Evolutionary conservation across 805 yeast genomes (phyloP), one percentile per base, ranked within the genome.

Genomic region (Ogataea chonburiensis): DNA sequence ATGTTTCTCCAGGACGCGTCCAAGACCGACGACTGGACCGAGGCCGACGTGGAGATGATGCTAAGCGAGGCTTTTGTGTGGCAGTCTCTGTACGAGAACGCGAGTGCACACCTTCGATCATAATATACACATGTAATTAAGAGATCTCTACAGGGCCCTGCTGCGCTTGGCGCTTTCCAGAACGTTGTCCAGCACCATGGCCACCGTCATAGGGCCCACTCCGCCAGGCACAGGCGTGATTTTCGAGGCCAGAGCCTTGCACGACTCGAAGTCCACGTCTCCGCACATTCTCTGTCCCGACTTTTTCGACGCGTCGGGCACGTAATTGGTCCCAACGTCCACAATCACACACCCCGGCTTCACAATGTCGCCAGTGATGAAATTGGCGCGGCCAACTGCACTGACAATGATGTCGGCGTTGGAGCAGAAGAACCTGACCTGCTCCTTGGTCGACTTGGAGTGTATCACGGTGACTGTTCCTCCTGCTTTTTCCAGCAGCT

Each of bases 211-310:
- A 47, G 98, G 98, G 25, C 98, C 98, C 45, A 91, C 98, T 52
- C 98, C 98, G 58, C 98, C 98, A 20, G 98, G 98, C 38, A 91
- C 98, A 12, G 98, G 98, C 5, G 98, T 89, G 45, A 93, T 75
- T 50, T 72, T 75, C 9, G 80, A 65, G 3, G 89, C 93, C 36
- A 70, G 72, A 34, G 67, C 59, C 39, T 70, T 62, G 37, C 86
- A 89, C 19, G 79, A 66, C 37, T 69, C 83, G 54, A 71, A 91
- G 53, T 89, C 96, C 28, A 87, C 96, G 60, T 91, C 98, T 46
- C 98, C 98, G n/a, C 86, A 95, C 58, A 91, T 68, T 56, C 80
- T 77, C 54, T 71, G 76, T 15, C 97, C 97, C 16, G 84, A 77
- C 57, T 83, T 82, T 52, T 78, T 81, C 19, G 79, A 58, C 8